Evolutionary conservation across 2,329 filamentous ascomycete species (phyloP).

Genomic region (Amesomyces nigricolor): DNA sequence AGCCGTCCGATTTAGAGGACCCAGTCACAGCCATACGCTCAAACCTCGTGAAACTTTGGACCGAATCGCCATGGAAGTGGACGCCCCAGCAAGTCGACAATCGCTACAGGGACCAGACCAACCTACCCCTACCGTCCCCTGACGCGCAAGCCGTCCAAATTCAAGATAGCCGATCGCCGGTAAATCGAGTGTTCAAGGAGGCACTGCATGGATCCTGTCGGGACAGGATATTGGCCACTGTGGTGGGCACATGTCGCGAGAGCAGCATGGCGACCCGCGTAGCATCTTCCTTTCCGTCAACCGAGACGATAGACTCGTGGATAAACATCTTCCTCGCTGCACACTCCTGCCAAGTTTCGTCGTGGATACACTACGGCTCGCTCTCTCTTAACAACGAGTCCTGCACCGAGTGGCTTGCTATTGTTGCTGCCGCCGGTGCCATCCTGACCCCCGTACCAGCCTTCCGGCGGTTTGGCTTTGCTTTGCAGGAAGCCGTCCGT

Average conservation of each 20-base stretch:
- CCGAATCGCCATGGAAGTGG: slow-evolving; percentile 48
- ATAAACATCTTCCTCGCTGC: slow-evolving; percentile 55
- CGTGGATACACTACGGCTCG: slow-evolving; percentile 57
- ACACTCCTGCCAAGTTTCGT: slow-evolving; percentile 50
- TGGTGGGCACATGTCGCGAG: slow-evolving; percentile 53
- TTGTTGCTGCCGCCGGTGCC: slow-evolving; percentile 57
- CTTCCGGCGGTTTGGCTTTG: slow-evolving; percentile 56
- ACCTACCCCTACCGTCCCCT: slow-evolving; percentile 39
- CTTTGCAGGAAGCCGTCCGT: slow-evolving; percentile 49
- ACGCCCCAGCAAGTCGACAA: slow-evolving; percentile 40
- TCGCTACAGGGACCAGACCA: slow-evolving; percentile 40
- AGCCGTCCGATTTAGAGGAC: slow-evolving; percentile 32
- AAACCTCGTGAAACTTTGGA: slow-evolving; percentile 44
- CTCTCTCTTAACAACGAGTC: slow-evolving; percentile 48
- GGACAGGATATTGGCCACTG: slow-evolving; percentile 59
- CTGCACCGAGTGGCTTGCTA: slow-evolving; percentile 54
- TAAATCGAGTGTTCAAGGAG: slow-evolving; percentile 39
- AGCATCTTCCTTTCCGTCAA: slow-evolving; percentile 56
- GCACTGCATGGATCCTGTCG: slow-evolving; percentile 44
- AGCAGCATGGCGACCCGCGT: slow-evolving; percentile 46
- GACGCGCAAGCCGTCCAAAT: slow-evolving; percentile 37
- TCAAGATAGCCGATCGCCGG: slow-evolving; percentile 34
- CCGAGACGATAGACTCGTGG: slow-evolving; percentile 55
- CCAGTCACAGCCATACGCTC: slow-evolving; percentile 42
- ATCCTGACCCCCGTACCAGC: slow-evolving; percentile 52